phyloP scores from a whole-genome alignment of 2,329 filamentous ascomycete species.

The Domatiomyces globalis region DNA sequence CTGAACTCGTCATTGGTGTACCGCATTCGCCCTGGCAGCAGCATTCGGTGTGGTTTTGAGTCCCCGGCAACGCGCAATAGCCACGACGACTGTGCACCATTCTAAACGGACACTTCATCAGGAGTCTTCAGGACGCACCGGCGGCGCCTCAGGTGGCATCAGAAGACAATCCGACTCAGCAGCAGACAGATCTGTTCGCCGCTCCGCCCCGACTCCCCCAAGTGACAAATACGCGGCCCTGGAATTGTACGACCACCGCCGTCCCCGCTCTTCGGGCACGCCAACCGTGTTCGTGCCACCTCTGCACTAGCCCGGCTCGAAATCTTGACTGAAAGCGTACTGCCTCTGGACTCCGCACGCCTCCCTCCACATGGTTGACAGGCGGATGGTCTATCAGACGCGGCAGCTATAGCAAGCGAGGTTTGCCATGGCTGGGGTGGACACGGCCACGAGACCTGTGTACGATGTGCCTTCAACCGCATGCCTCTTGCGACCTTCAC shows the following conservation, averaged over 20 bases:
- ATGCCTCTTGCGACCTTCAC: neutral
- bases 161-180: neutral
- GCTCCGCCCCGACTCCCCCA: neutral
- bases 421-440: slow-evolving; percentile 13
- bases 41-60: neutral
- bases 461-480: slow-evolving; percentile 3
- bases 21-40: neutral
- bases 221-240: neutral
- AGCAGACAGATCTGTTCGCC: neutral
- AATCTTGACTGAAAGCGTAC: slow-evolving; percentile 6
- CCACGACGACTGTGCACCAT: neutral
- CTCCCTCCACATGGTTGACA: slow-evolving; percentile 13
- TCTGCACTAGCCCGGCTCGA: slow-evolving; percentile 5
- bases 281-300: slow-evolving; percentile 3
- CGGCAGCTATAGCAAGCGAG: neutral
- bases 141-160: neutral
- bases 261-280: neutral
- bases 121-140: neutral
- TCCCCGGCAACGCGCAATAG: neutral
- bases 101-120: neutral
- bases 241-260: neutral
- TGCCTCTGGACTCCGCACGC: slow-evolving; percentile 6
- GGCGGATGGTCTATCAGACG: neutral
- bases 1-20: neutral
- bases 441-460: slow-evolving; percentile 11